Evolutionary conservation across 2,329 filamentous ascomycete species (phyloP), one percentile per base, ranked within the genome.

Genomic region (Chrysosporium queenslandicum): DNA sequence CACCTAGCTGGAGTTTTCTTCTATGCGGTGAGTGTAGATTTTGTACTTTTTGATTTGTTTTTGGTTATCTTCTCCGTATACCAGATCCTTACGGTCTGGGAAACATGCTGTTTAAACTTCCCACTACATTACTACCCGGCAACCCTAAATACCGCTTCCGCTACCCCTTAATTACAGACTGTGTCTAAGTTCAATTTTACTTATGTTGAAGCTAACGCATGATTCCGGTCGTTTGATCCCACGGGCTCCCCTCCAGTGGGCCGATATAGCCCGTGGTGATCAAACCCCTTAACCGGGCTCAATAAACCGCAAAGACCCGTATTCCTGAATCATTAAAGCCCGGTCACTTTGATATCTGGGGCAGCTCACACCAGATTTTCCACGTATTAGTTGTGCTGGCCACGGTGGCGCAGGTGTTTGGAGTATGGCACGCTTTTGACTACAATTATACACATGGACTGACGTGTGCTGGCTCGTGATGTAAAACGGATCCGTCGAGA

Each of bases 391-490:
- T 75, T 7, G 72, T 74, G 0, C 42, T 74, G 5, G 70, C 68
- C 4, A 67, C 67, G 18, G 55, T 66, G 30, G 60, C 71, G 7
- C 69, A 75, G 58, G 73, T 96, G 54, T 82, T 82, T 50, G 89
- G 86, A 46, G 77, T 97, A 71, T 66, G 86, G 36, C 85, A 81
- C 68, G 90, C 90, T 2, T 95, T 95, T 69, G 87, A 95, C 68
- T 83, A 86, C 64, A 82, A 87, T 63, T 88, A 94, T 68, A 77
- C 75, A 47, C 43, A 50, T 45, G 39, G 50, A 16, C 36, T 50
- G 25, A 20, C 27, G 27, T 42, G 37, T n/a, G 47, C 42, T 32
- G 16, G 32, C 32, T 18, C 32, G 8, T 43, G 32, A 25, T 14
- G 11, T 20, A 27, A 21, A 4, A 3, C 18, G 34, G 6, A 16